Percentiles rank a stretch among this genome's conserved stretches.
Evolutionary conservation across 768 basidiomycete species (phyloP).

Genomic region (Agrocybe pediades): DNA sequence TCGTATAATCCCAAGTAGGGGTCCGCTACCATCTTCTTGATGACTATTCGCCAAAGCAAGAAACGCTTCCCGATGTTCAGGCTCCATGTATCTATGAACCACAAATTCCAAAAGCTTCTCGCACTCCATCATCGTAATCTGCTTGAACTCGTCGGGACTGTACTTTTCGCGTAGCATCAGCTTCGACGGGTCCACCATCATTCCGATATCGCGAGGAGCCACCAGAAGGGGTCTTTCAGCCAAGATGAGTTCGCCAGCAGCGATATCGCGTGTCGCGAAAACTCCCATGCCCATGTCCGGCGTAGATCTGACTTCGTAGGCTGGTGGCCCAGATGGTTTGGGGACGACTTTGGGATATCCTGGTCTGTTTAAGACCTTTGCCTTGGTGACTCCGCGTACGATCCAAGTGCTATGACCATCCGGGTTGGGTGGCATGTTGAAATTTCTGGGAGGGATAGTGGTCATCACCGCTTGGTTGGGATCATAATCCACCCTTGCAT

Average conservation of each 20-base stretch:
- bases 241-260: slow-evolving; percentile 32
- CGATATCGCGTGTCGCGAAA: slow-evolving; percentile 30
- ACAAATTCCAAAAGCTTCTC: background rate
- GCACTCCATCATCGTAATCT: background rate
- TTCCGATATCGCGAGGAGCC: slow-evolving; percentile 9
- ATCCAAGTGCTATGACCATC: slow-evolving; percentile 11
- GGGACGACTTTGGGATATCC: background rate
- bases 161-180: background rate
- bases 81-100: background rate
- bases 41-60: slow-evolving; percentile 33
- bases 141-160: background rate
- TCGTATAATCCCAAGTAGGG: slow-evolving; percentile 32
- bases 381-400: slow-evolving; percentile 3
- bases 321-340: background rate
- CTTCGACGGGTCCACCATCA: background rate
- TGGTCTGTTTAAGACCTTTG: background rate
- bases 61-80: slow-evolving; percentile 26
- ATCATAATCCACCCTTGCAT: background rate
- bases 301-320: background rate
- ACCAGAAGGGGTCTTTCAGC: slow-evolving; percentile 40
- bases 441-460: background rate
- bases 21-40: slow-evolving; percentile 33
- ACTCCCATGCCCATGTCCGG: slow-evolving; percentile 7
- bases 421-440: background rate
- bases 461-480: background rate